Percentiles rank a stretch among this genome's conserved stretches.
Evolutionary conservation across 257 asterid genomes (phyloP).

Genomic region (Solanum clarkiae): DNA sequence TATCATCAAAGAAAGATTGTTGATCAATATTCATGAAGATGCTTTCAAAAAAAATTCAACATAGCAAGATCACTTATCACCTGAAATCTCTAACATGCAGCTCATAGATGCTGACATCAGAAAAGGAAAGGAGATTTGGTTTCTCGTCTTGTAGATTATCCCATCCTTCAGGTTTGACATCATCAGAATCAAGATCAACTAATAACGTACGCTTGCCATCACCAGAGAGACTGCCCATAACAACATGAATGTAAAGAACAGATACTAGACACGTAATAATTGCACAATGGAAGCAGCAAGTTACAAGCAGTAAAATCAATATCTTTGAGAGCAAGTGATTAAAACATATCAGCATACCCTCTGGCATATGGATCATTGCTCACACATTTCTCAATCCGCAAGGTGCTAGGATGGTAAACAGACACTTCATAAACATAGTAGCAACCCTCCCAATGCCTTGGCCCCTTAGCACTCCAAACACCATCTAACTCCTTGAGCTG

Average conservation of each 20-base stretch:
- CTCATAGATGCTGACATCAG: constrained; percentile 86
- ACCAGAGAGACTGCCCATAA: constrained; percentile 59
- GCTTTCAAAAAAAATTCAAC: background rate
- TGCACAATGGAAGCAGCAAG: background rate
- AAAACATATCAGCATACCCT: constrained; percentile 42
- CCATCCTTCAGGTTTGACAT: constrained; percentile 85
- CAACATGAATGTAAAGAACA: background rate
- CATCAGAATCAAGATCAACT: constrained; percentile 61
- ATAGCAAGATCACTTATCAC: constrained; percentile 20
- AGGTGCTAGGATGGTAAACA: constrained; percentile 83
- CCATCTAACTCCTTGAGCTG: constrained; percentile 66
- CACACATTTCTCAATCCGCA: constrained; percentile 57
- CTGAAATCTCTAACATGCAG: constrained; percentile 96
- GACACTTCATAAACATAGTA: constrained; percentile 85
- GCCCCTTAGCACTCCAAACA: constrained; percentile 75
- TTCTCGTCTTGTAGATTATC: constrained; percentile 62
- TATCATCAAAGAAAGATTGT: background rate
- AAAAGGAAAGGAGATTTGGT: constrained; percentile 52
- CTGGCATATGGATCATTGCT: constrained; percentile 94
- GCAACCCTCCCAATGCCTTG: constrained; percentile 75
- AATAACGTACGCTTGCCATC: constrained; percentile 60
- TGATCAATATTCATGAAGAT: background rate
- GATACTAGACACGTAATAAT: background rate
- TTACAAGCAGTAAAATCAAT: background rate
- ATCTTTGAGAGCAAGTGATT: background rate